Evolutionary conservation across 257 asterid species (phyloP), one percentile per base, ranked within the genome.

Genomic region (Euphrasia confusa): DNA sequence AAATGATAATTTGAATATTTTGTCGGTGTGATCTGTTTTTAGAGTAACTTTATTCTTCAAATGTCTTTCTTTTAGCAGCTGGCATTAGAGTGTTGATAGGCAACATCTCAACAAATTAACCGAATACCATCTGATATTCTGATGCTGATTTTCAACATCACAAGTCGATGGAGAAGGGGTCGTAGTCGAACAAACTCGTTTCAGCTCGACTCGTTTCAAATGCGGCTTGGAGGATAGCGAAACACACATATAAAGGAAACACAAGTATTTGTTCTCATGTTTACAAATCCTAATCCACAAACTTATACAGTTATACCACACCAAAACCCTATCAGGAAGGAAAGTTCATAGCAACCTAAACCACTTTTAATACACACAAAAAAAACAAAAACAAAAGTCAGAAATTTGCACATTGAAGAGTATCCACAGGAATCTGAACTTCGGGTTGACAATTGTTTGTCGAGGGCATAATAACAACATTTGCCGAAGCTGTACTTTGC

Each of bases 361-460:
- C 18, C 28, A 14, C 27, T 6, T 50, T 12, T 10, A 50, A 10
- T 15, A 7, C 52, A 37, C 12, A 47, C 4, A n/a, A 45, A 14
- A 47, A 13, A 47, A 14, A 3, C 18, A 7, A 12, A 47, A 2
- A 12, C 18, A 47, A 3, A 12, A 12, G 18, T 70, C 68, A 75
- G 65, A 77, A 52, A 70, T 35, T 74, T 52, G 68, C 71, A 53
- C 81, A 71, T 47, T 40, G 78, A 48, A 80, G 52, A 63, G 59
- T 64, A 64, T 81, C 80, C 26, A 71, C 58, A 21, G 87, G 88
- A 50, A 74, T 77, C 4, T 76, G 66, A 48, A 67, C 50, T 48
- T 50, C 44, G 24, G 76, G 66, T 61, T 78, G 88, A 47, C 59
- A 65, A 45, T 69, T 74, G 68, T 70, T 84, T 68, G 78, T 67